A percentile compares a stretch with the other conserved stretches of the same genome.
These are phyloP conservation scores for Rubus parviflorus DNA, from an alignment of 306 rosid genomes.

Conservation along the genomic window DNA sequence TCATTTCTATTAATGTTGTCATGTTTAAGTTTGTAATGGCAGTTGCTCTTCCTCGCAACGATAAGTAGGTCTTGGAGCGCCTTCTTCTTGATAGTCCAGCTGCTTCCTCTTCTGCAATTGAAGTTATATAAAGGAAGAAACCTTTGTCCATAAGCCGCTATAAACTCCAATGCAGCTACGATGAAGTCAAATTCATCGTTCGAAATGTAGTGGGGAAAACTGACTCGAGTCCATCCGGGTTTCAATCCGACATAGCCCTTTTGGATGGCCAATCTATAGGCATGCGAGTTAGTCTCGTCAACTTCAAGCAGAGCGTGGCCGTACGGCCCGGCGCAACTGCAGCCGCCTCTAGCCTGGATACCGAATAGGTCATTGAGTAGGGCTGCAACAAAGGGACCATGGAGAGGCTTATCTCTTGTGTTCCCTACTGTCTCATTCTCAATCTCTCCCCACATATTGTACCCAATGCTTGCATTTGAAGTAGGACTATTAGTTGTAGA, in stretches of 20 bases:
- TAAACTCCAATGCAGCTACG: constrained; percentile 64
- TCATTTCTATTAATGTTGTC: neutral
- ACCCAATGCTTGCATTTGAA: neutral
- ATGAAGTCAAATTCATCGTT: constrained; percentile 75
- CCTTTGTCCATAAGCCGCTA: constrained; percentile 72
- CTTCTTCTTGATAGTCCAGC: constrained; percentile 56
- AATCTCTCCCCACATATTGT: constrained; percentile 55
- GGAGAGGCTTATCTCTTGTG: constrained; percentile 66
- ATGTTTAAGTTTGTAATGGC: constrained; percentile 13
- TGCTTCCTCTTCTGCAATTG: constrained; percentile 55
- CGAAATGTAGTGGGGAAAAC: constrained; percentile 81
- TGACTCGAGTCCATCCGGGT: constrained; percentile 91
- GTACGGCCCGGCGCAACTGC: constrained; percentile 93
- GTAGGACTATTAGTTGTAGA: constrained; percentile 43
- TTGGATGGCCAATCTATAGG: constrained; percentile 57
- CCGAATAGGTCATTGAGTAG: constrained; percentile 82
- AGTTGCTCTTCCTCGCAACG: constrained; percentile 16
- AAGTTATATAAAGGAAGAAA: constrained; percentile 66
- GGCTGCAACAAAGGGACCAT: constrained; percentile 72
- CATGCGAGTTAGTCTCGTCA: constrained; percentile 46
- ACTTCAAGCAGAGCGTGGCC: constrained; percentile 68
- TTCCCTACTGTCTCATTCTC: constrained; percentile 19
- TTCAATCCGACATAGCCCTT: constrained; percentile 74
- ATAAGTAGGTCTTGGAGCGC: constrained; percentile 34
- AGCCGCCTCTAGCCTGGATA: constrained; percentile 85